Conservation (phyloP, 2,329 filamentous ascomycete genomes). For the Tolypocladium sp. region DNA sequence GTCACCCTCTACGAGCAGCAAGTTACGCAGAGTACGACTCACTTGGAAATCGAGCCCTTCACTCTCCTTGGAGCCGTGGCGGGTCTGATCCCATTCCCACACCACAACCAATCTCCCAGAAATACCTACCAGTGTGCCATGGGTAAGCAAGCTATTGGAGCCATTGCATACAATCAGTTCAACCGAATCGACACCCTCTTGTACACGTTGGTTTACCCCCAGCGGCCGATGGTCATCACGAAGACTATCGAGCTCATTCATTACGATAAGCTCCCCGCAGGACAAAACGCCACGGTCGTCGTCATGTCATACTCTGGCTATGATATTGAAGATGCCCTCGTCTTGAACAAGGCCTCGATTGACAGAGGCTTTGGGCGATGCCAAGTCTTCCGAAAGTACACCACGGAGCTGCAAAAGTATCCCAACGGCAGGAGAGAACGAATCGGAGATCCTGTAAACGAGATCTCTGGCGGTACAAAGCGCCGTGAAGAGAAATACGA, state of each 20-base stretch:
- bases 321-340: conserved; percentile 97
- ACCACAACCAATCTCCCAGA: conserved; percentile 96
- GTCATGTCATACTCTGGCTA: conserved; percentile 99
- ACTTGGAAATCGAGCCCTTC: conserved; percentile 96
- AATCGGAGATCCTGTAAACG: conserved; percentile 47
- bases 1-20: conserved; percentile 85
- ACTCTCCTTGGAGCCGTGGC: conserved; percentile 93
- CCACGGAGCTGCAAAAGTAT: conserved; percentile 79
- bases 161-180: conserved; percentile 97
- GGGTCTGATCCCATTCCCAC: conserved; percentile 92
- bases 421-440: conserved; percentile 66
- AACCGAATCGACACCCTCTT: conserved; percentile 92
- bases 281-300: conserved; percentile 93
- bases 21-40: conserved; percentile 75
- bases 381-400: conserved; percentile 95
- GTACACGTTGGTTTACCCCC: conserved; percentile 95
- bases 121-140: conserved; percentile 99
- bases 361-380: conserved; percentile 94
- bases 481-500: conserved; percentile 58
- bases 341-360: conserved; percentile 91
- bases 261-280: conserved; percentile 94
- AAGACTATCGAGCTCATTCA: conserved; percentile 94
- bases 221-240: conserved; percentile 94
- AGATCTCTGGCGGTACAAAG: conserved; percentile 48
- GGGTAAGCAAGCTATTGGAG: conserved; percentile 99